Evolutionary conservation across 2,329 filamentous ascomycete genomes (phyloP).

Genomic region (Boeremia lycopersici): DNA sequence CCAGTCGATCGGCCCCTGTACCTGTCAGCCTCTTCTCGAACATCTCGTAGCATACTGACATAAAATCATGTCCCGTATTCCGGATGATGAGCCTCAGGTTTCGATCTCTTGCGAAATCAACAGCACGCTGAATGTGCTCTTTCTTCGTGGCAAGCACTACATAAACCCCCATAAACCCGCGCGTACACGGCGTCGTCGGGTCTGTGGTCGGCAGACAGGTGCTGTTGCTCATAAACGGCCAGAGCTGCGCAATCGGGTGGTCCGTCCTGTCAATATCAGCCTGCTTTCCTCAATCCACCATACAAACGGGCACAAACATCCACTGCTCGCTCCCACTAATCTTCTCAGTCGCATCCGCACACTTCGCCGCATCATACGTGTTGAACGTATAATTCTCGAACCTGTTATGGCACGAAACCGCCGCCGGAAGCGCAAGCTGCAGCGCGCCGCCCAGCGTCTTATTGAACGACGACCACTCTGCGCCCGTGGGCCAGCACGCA

Average conservation of each 20-base stretch:
- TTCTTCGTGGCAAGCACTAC: constrained; percentile 43
- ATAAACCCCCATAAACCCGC: constrained; percentile 42
- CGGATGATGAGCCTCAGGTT: constrained; percentile 43
- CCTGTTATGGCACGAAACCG: constrained; percentile 35
- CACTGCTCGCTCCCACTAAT: constrained; percentile 37
- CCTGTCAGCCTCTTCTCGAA: background rate
- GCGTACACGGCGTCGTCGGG: constrained; percentile 35
- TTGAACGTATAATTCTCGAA: constrained; percentile 29
- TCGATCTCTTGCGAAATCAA: constrained; percentile 41
- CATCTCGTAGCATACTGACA: constrained; percentile 18
- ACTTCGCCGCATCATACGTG: constrained; percentile 34
- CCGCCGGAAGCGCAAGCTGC: constrained; percentile 37
- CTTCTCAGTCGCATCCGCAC: constrained; percentile 33
- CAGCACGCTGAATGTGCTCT: constrained; percentile 40
- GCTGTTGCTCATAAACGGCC: constrained; percentile 44
- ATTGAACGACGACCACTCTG: constrained; percentile 38
- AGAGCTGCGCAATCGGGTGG: constrained; percentile 39
- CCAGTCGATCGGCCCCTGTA: constrained; percentile 42
- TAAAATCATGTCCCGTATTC: constrained; percentile 47
- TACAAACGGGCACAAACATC: constrained; percentile 28
- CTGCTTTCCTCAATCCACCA: constrained; percentile 1
- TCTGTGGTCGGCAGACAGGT: constrained; percentile 39
- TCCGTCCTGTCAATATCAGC: constrained; percentile 29
- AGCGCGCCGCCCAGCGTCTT: constrained; percentile 37
- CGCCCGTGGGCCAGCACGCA: constrained; percentile 38